A percentile compares a stretch with the other conserved stretches of the same genome.
Evolutionary conservation across 2,329 filamentous ascomycete genomes (phyloP).

Genomic region (Fusarium sp.): DNA sequence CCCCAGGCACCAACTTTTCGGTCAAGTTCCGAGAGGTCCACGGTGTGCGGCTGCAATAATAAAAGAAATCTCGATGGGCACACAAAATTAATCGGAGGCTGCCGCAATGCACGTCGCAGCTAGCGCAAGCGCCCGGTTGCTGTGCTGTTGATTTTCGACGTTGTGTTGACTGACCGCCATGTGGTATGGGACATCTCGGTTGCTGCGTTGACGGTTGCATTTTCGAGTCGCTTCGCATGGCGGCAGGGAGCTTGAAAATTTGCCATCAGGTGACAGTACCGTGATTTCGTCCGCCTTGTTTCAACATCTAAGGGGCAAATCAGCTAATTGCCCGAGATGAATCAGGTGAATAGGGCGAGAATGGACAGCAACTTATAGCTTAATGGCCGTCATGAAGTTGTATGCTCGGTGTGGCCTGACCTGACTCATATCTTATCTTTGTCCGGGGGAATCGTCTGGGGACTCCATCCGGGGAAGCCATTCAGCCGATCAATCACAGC

Average conservation of each 20-base stretch:
- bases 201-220: neutral
- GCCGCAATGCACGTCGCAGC: constrained; percentile 10
- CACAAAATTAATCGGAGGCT: constrained; percentile 3
- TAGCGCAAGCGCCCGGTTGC: neutral
- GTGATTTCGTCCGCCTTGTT: neutral
- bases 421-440: constrained; percentile 15
- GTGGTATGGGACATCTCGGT: neutral
- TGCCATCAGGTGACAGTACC: constrained; percentile 12
- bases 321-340: neutral
- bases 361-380: neutral
- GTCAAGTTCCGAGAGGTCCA: constrained; percentile 28
- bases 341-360: neutral
- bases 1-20: constrained; percentile 32
- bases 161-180: constrained; percentile 9
- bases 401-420: neutral
- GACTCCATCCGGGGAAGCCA: neutral
- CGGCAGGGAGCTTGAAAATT: constrained; percentile 9
- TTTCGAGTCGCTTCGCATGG: constrained; percentile 5
- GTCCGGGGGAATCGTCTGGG: constrained; percentile 1
- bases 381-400: neutral
- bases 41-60: constrained; percentile 13
- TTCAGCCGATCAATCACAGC: constrained; percentile 25
- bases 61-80: neutral
- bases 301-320: neutral
- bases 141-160: neutral